These are phyloP conservation scores for Cutaneotrichosporon cyanovorans DNA, from an alignment of 1,284 basidiomycete genomes.

Conservation along the genomic window DNA sequence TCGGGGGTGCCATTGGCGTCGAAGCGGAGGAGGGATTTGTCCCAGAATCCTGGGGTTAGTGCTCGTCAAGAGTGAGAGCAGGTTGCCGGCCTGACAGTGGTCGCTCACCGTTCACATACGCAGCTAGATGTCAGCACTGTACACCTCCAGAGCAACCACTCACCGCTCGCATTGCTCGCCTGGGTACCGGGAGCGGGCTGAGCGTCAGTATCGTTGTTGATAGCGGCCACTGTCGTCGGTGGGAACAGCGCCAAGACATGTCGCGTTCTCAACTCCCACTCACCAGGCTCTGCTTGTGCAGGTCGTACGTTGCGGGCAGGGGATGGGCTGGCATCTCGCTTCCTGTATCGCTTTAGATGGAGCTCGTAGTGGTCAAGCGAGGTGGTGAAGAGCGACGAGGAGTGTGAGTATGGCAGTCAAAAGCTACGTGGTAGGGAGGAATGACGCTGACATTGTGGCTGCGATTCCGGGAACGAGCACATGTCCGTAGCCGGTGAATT, in stretches of 20 bases:
- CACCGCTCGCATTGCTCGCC: constrained; percentile 27
- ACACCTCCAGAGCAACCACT: constrained; percentile 7
- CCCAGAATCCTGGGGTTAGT: constrained; percentile 2
- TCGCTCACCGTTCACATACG: constrained; percentile 4
- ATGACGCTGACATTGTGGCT: too few relatives aligned
- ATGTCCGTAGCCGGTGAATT: too few relatives aligned
- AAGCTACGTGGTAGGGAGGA: too few relatives aligned
- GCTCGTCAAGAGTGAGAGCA: too few relatives aligned
- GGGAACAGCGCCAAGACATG: neutral
- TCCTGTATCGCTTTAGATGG: too few relatives aligned
- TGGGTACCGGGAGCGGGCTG: constrained; percentile 33
- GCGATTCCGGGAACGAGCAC: too few relatives aligned
- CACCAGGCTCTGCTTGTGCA: constrained; percentile 33
- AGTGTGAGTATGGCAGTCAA: too few relatives aligned
- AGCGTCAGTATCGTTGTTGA: neutral
- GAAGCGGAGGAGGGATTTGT: constrained; percentile 4
- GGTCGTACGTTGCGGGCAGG: constrained; percentile 26
- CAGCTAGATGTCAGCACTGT: neutral
- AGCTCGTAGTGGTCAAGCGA: too few relatives aligned
- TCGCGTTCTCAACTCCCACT: constrained; percentile 6
- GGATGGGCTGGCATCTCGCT: constrained; percentile 19
- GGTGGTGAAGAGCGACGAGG: too few relatives aligned
- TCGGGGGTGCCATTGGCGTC: constrained; percentile 12
- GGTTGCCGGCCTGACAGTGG: neutral
- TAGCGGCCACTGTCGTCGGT: too few relatives aligned